Percentiles rank a stretch among this genome's conserved stretches.
Conservation (phyloP, 1,139 yeast genomes). For the Kodamaea ohmeri region DNA sequence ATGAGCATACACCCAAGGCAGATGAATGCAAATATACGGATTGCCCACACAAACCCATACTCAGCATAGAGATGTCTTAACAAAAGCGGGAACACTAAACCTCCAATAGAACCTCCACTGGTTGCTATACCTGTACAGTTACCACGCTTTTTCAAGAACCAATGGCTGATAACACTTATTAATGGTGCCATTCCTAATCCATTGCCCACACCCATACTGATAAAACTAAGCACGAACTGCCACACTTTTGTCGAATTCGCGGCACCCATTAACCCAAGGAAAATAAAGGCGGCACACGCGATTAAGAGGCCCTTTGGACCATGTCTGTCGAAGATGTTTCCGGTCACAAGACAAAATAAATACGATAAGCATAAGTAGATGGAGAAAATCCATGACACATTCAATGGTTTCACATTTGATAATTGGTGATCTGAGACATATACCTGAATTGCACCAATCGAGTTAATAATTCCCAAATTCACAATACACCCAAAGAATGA, state of each 20-base stretch:
- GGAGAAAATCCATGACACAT: conserved; percentile 64
- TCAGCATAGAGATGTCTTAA: conserved; percentile 43
- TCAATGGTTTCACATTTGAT: conserved; percentile 35
- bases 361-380: conserved; percentile 55
- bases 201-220: conserved; percentile 55
- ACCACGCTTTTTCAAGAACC: conserved; percentile 56
- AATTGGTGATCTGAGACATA: conserved; percentile 54
- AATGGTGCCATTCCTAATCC: conserved; percentile 58
- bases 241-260: conserved; percentile 52
- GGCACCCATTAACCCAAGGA: conserved; percentile 50
- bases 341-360: conserved; percentile 57
- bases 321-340: conserved; percentile 56
- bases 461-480: conserved; percentile 62
- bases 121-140: conserved; percentile 57
- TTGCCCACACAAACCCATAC: conserved; percentile 62
- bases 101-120: conserved; percentile 63
- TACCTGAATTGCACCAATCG: conserved; percentile 61
- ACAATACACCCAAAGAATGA: conserved; percentile 56
- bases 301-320: conserved; percentile 51
- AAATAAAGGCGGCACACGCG: conserved; percentile 44
- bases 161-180: conserved; percentile 59
- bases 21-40: conserved; percentile 53
- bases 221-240: conserved; percentile 60
- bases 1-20: conserved; percentile 38
- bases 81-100: conserved; percentile 56